These are phyloP conservation scores for Pyrenophora teres DNA, from an alignment of 2,329 filamentous ascomycete genomes.

Conservation along the genomic window DNA sequence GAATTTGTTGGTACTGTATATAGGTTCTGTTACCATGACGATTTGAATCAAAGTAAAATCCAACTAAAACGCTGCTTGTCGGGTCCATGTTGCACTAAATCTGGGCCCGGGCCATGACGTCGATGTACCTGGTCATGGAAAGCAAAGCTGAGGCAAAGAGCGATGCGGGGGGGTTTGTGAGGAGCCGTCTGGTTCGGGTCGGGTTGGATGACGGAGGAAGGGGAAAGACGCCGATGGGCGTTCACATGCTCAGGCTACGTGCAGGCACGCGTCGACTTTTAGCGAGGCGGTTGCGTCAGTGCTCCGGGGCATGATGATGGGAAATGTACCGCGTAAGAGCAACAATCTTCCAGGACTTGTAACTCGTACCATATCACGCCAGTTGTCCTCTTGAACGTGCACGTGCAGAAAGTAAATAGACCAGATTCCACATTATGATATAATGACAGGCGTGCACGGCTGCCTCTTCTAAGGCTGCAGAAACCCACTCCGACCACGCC, in stretches of 20 bases:
- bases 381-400: constrained; percentile 5
- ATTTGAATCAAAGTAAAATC: constrained; percentile 11
- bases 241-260: constrained; percentile 20
- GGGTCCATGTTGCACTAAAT: no score
- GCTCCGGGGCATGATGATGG: constrained; percentile 21
- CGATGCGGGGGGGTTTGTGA: background rate
- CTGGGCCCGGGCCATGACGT: no score
- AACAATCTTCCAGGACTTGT: constrained; percentile 27
- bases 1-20: constrained; percentile 16
- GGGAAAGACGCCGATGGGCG: constrained; percentile 1
- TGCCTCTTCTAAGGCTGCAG: constrained; percentile 12
- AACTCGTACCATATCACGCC: constrained; percentile 19
- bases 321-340: constrained; percentile 15
- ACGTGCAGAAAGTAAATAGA: constrained; percentile 12
- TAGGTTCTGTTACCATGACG: constrained; percentile 9
- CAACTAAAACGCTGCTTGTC: no score
- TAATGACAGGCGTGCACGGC: constrained; percentile 13
- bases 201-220: background rate
- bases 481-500: background rate
- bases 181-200: background rate
- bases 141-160: background rate
- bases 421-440: constrained; percentile 15
- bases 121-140: no score
- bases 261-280: constrained; percentile 22
- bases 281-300: constrained; percentile 39